Evolutionary conservation across 805 yeast species (phyloP).

Genomic region (Torulaspora quercuum): DNA sequence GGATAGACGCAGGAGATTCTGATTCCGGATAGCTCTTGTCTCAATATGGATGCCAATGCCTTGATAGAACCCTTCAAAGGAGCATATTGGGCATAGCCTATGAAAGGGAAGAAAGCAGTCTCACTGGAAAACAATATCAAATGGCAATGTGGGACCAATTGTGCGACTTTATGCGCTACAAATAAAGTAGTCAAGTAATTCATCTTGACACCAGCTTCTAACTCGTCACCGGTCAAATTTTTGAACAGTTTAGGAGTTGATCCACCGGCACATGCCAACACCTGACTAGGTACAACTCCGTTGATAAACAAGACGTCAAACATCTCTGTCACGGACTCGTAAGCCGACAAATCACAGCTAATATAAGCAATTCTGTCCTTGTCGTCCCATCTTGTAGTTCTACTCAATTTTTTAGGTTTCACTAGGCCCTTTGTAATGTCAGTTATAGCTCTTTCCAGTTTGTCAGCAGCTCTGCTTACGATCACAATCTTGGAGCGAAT

Average conservation of each 20-base stretch:
- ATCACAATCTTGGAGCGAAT: constrained; percentile 63
- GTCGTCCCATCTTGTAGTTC: not conserved
- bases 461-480: constrained; percentile 70
- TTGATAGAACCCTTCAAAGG: constrained; percentile 84
- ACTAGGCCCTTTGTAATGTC: constrained; percentile 35
- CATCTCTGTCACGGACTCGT: constrained; percentile 44
- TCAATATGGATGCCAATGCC: constrained; percentile 66
- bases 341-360: constrained; percentile 62
- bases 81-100: constrained; percentile 88
- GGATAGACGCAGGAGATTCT: constrained; percentile 76
- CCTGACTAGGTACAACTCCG: constrained; percentile 56
- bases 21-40: constrained; percentile 75
- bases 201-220: constrained; percentile 57
- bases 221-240: constrained; percentile 57
- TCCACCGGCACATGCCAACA: constrained; percentile 85
- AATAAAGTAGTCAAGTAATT: constrained; percentile 75
- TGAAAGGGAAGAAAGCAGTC: constrained; percentile 78
- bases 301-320: constrained; percentile 28
- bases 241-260: constrained; percentile 74
- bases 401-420: constrained; percentile 2
- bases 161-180: constrained; percentile 61
- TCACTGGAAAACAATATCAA: constrained; percentile 70
- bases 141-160: constrained; percentile 43
- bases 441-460: constrained; percentile 49
- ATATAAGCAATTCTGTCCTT: constrained; percentile 42